Conservation (phyloP, 352 stramenopile genomes). For the Globisporangium lucens region DNA sequence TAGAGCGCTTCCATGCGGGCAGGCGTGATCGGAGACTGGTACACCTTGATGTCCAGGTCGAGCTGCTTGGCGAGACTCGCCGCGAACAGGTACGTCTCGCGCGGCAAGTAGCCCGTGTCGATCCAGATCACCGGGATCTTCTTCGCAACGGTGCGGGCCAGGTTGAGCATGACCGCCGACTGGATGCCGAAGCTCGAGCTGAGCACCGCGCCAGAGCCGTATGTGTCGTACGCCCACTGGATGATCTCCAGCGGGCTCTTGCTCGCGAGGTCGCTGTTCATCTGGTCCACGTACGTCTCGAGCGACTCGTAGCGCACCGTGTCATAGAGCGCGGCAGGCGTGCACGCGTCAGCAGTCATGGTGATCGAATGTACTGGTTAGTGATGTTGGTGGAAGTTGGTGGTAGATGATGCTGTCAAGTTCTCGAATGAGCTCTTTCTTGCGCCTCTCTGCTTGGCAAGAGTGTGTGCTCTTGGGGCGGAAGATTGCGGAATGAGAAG, state of each 20-base stretch:
- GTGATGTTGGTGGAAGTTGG: neutral
- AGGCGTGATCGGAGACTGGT: constrained; percentile 69
- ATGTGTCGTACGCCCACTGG: constrained; percentile 67
- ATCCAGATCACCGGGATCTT: constrained; percentile 77
- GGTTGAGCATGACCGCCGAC: constrained; percentile 81
- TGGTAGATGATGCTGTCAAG: neutral
- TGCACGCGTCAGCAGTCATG: neutral
- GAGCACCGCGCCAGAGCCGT: constrained; percentile 58
- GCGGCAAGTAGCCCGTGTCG: constrained; percentile 81
- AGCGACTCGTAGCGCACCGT: constrained; percentile 47
- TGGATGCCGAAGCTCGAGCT: constrained; percentile 89
- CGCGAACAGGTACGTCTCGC: constrained; percentile 84
- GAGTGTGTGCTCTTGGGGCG: neutral
- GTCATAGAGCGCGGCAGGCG: constrained; percentile 24
- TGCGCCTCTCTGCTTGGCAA: neutral
- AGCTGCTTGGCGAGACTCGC: constrained; percentile 58
- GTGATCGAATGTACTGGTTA: neutral
- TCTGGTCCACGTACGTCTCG: constrained; percentile 56
- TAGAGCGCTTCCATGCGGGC: constrained; percentile 86
- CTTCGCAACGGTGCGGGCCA: constrained; percentile 47
- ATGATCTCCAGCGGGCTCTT: constrained; percentile 67
- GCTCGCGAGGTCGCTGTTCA: constrained; percentile 52
- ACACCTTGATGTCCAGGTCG: constrained; percentile 70
- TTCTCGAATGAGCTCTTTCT: neutral
- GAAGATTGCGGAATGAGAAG: constrained; percentile 15